A percentile compares a stretch with the other conserved stretches of the same genome.
Evolutionary conservation across 371 early-diverging fungal genomes (phyloP).

Genomic region (Blastocladiella emersonii): DNA sequence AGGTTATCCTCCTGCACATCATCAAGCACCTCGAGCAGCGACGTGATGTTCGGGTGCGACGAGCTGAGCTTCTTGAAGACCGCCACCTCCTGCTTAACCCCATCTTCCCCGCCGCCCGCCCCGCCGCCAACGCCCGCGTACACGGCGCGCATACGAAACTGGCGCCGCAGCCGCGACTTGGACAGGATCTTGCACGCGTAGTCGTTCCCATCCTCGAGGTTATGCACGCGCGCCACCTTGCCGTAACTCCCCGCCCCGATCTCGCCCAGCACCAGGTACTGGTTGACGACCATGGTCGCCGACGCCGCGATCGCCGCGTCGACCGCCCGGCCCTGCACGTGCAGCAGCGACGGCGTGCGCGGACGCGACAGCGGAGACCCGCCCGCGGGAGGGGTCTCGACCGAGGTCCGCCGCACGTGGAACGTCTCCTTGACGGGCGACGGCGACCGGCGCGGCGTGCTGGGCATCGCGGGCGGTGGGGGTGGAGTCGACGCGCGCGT

Average conservation of each 20-base stretch:
- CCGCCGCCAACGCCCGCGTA: background rate
- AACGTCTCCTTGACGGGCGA: no score
- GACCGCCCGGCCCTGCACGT: no score
- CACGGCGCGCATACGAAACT: background rate
- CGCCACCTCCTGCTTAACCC: conserved; percentile 32
- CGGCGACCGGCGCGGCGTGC: no score
- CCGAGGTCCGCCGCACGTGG: no score
- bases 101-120: background rate
- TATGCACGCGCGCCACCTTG: conserved; percentile 23
- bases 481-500: no score
- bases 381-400: no score
- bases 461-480: no score
- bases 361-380: no score
- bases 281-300: no score
- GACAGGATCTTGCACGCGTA: conserved; percentile 40
- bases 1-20: conserved; percentile 37
- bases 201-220: conserved; percentile 18
- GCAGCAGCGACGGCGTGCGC: no score
- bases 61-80: conserved; percentile 33
- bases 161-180: conserved; percentile 22
- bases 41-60: conserved; percentile 36
- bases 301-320: no score
- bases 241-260: conserved; percentile 37
- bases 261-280: conserved; percentile 29
- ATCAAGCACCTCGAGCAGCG: conserved; percentile 36